Percentiles rank a stretch among this genome's conserved stretches.
Conservation (phyloP, 2,329 filamentous ascomycete species). For the Clathrospora elynae region DNA sequence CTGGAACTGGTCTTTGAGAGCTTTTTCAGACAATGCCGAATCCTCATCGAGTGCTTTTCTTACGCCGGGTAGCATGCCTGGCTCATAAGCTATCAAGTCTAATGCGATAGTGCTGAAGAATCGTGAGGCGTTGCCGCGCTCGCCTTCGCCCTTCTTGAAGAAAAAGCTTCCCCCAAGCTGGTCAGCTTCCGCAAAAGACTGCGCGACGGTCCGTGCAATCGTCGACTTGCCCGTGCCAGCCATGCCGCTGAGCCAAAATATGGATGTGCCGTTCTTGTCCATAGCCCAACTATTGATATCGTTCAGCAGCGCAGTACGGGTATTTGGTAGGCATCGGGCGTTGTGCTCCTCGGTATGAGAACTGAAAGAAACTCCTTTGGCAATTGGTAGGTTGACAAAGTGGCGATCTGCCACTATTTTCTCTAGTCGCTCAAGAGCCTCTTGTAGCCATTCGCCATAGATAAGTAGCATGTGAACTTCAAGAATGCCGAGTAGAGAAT, state of each 20-base stretch:
- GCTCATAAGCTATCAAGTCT: constrained; percentile 13
- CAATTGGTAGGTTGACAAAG: constrained; percentile 21
- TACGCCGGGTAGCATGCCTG: constrained; percentile 12
- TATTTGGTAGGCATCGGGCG: constrained; percentile 28
- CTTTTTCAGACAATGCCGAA: constrained; percentile 3
- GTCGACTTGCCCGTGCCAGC: constrained; percentile 26
- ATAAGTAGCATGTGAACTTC: too few relatives aligned
- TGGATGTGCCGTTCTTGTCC: constrained; percentile 14
- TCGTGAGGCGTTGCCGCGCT: constrained; percentile 12
- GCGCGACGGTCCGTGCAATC: constrained; percentile 28
- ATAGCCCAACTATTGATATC: constrained; percentile 30
- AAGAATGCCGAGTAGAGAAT: too few relatives aligned
- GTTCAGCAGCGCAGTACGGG: constrained; percentile 31
- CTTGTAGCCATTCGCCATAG: too few relatives aligned
- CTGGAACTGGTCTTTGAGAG: constrained; percentile 8
- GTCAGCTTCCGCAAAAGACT: background rate
- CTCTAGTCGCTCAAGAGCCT: too few relatives aligned
- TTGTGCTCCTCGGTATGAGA: constrained; percentile 22
- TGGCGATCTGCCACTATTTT: too few relatives aligned
- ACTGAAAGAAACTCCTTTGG: constrained; percentile 20
- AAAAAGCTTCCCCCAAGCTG: constrained; percentile 17
- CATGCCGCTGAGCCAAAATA: constrained; percentile 47
- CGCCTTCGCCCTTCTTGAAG: constrained; percentile 15
- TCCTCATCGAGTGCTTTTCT: constrained; percentile 19
- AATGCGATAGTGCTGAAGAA: constrained; percentile 27